phyloP scores from a whole-genome alignment of 2,329 filamentous ascomycete species.

The Periconia digitata region DNA sequence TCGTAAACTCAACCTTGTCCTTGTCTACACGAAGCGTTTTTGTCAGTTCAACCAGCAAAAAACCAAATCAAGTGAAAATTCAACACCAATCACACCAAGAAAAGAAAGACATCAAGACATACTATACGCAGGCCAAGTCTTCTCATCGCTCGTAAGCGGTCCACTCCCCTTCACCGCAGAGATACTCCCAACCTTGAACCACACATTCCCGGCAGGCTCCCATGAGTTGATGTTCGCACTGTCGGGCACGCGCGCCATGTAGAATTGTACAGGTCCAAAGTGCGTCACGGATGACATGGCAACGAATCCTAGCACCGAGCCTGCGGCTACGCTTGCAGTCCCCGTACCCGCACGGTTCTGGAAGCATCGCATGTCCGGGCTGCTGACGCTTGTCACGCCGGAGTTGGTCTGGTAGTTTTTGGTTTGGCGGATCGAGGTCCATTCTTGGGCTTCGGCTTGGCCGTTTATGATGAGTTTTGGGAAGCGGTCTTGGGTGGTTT shows the following conservation, averaged over 20 bases:
- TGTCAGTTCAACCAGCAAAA: neutral
- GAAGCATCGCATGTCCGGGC: conserved; percentile 55
- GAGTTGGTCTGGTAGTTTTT: conserved; percentile 55
- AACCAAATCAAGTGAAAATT: neutral
- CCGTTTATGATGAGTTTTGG: conserved; percentile 27
- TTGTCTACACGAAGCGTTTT: conserved; percentile 15
- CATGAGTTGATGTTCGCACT: conserved; percentile 27
- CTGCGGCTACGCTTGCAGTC: conserved; percentile 50
- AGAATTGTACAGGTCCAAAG: conserved; percentile 57
- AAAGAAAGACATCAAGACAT: no score
- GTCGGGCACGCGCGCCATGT: conserved; percentile 54
- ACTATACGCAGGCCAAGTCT: conserved; percentile 34
- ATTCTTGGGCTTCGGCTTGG: conserved; percentile 38
- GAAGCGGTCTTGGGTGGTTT: conserved; percentile 22
- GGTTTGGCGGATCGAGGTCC: conserved; percentile 53
- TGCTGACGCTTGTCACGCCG: conserved; percentile 53
- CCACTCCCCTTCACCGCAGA: conserved; percentile 18
- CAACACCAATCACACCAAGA: no score
- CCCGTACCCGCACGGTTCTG: conserved; percentile 46
- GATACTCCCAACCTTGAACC: conserved; percentile 34
- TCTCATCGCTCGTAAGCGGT: conserved; percentile 24
- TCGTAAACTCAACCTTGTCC: conserved; percentile 34
- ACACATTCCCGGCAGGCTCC: conserved; percentile 32
- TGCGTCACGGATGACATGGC: conserved; percentile 51
- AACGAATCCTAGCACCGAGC: conserved; percentile 49